Base-by-base conservation (phyloP, 176 grass and related monocot genomes). In the bread wheat (Triticum aestivum) region DNA sequence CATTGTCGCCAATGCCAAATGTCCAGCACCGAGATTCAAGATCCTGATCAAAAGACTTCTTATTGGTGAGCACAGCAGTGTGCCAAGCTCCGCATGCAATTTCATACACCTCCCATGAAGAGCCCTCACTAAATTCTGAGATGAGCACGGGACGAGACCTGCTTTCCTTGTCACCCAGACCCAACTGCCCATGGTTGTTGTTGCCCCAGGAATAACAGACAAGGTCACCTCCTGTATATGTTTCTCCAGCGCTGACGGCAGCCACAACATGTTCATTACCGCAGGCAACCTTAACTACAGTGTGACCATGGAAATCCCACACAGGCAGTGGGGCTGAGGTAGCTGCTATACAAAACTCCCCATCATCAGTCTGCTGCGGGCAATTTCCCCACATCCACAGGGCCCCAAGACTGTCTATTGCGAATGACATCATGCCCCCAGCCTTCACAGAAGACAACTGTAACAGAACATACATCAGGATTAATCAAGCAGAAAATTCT, bases 401-500 rank as follows among this genome's bases (percentile, higher is more conserved):
- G 83, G 94, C 84, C 29, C 94, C 97, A 33, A 96, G 89, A 91
- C 58, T 91, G 83, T 99, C 97, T 87, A 99, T 99, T 67, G 94
- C 97, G 79, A 99, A 91, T 66, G 97, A 99, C 94, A 96, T 99
- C 97, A 99, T 96, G 77, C 94, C 97, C 73, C 97, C 97, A 85
- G 97, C 97, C 83, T 88, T 94, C 61, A 96, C 90, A 83, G 94
- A 80, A 88, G 84, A 86, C 67, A 99, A 86, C 97, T 99, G 56
- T 38, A 89, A 51, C 71, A 65, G 56, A 89, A 65, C 77, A 83
- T 27, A 58, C 21, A 82, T 35, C 63, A 12, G 30, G 81, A 11
- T 84, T 67, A 77, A 5, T 2, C 63, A 87, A 65, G 13, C 3
- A 68, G n/a, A 34, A 82, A 84, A 6, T 80, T 86, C 21, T 68